Conservation (phyloP, 1,284 basidiomycete genomes). For the Tylopilus orsonianus region DNA sequence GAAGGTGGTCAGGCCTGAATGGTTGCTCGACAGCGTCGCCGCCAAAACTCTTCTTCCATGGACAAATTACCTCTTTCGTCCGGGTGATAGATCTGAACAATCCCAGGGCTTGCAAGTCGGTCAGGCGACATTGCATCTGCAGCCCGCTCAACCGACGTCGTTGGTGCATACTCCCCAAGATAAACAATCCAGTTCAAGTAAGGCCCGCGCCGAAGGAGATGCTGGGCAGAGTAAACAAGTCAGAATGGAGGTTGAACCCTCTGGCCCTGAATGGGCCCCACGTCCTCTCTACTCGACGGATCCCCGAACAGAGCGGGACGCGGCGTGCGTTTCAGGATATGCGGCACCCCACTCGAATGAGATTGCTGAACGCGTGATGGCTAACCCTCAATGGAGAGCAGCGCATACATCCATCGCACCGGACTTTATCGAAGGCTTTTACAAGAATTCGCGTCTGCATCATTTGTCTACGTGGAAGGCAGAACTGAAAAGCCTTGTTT, state of each 20-base stretch:
- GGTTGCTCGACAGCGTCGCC: conserved; percentile 79
- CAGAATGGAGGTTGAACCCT: neutral
- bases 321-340: conserved; percentile 55
- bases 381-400: conserved; percentile 80
- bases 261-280: conserved; percentile 18
- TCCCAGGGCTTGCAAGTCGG: conserved; percentile 47
- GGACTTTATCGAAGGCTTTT: conserved; percentile 88
- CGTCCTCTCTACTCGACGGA: conserved; percentile 44
- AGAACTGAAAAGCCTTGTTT: conserved; percentile 80
- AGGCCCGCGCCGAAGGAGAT: neutral
- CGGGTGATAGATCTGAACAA: conserved; percentile 44
- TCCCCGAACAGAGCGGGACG: conserved; percentile 40
- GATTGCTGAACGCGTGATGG: conserved; percentile 73
- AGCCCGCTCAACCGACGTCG: conserved; percentile 1
- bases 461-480: conserved; percentile 93
- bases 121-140: conserved; percentile 20
- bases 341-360: conserved; percentile 66
- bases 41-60: conserved; percentile 74
- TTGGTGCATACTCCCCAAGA: neutral
- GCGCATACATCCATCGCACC: conserved; percentile 85
- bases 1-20: conserved; percentile 86
- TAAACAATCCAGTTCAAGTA: neutral
- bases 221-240: conserved; percentile 6
- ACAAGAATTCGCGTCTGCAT: conserved; percentile 90
- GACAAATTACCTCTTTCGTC: conserved; percentile 62